A percentile compares a stretch with the other conserved stretches of the same genome.
phyloP scores from a whole-genome alignment of 352 stramenopile genomes.

The Pythium angustatum region DNA sequence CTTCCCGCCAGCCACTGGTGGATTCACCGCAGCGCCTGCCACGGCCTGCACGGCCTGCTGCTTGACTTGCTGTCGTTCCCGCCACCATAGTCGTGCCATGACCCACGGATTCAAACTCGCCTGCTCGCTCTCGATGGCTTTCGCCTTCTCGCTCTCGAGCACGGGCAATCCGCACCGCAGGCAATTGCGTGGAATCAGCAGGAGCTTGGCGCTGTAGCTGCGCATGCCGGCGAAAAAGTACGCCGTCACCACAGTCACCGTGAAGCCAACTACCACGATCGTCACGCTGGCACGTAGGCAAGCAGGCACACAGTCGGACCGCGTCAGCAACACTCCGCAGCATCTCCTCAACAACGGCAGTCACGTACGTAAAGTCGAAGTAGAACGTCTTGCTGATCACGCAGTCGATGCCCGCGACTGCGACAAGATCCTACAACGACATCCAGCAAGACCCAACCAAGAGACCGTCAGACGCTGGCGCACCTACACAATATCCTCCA shows the following conservation, averaged over 20 bases:
- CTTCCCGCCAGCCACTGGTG: background rate
- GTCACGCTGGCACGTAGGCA: conserved; percentile 40
- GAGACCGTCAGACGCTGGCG: background rate
- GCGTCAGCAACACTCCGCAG: too few species aligned
- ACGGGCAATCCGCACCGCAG: conserved; percentile 63
- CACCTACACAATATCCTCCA: background rate
- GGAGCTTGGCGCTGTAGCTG: conserved; percentile 61
- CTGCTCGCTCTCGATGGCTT: conserved; percentile 41
- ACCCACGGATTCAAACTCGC: conserved; percentile 56
- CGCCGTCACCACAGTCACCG: conserved; percentile 47
- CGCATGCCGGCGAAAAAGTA: conserved; percentile 71
- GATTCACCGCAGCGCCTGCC: background rate
- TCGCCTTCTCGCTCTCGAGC: conserved; percentile 48
- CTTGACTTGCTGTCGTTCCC: conserved; percentile 16
- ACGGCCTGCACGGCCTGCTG: background rate
- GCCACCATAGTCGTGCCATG: conserved; percentile 49
- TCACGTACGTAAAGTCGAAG: conserved; percentile 68
- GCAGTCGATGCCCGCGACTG: conserved; percentile 72
- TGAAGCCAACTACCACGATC: conserved; percentile 48
- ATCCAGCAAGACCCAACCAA: background rate
- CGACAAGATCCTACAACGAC: conserved; percentile 57
- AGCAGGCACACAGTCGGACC: background rate
- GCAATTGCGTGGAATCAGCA: conserved; percentile 74
- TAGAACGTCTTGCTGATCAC: conserved; percentile 75
- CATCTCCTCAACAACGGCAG: too few species aligned